These are phyloP conservation scores for Aspergillus pseudoviridinutans DNA, from an alignment of 2,329 filamentous ascomycete genomes.

Conservation along the genomic window DNA sequence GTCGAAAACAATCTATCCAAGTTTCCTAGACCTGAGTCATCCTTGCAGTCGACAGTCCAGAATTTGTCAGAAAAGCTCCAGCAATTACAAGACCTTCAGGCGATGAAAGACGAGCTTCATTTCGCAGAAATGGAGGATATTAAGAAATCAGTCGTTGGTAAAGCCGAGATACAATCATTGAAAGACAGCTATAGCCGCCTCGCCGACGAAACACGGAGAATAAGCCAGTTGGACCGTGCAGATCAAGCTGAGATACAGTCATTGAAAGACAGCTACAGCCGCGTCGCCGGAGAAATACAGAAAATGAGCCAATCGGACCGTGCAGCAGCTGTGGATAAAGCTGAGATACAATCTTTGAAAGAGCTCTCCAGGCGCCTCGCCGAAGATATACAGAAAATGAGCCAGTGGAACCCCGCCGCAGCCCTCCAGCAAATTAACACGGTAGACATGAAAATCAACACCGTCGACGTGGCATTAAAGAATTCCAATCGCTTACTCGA, in stretches of 20 bases:
- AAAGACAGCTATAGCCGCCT: background rate
- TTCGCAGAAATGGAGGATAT: constrained; percentile 18
- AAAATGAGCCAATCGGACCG: background rate
- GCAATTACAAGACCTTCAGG: constrained; percentile 12
- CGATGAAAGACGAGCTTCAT: constrained; percentile 20
- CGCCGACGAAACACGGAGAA: background rate
- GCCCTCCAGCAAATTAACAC: constrained; percentile 3
- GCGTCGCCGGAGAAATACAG: background rate
- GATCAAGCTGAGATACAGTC: background rate
- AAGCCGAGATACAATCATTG: background rate
- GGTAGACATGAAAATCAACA: background rate
- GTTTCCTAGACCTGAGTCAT: background rate
- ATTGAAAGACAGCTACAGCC: background rate
- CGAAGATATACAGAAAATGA: background rate
- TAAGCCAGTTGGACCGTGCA: background rate
- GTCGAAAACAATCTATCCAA: background rate
- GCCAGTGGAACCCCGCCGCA: background rate
- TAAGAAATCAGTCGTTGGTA: background rate
- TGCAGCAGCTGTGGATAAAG: background rate
- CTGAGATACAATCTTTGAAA: constrained; percentile 1
- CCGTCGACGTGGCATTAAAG: constrained; percentile 2
- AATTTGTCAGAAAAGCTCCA: constrained; percentile 2
- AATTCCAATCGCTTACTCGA: constrained; percentile 7
- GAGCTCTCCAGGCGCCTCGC: background rate
- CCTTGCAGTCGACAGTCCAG: constrained; percentile 2